Evolutionary conservation across 225 moss, liverwort and hornwort genomes (phyloP).

Genomic region (Pleurozium schreberi): DNA sequence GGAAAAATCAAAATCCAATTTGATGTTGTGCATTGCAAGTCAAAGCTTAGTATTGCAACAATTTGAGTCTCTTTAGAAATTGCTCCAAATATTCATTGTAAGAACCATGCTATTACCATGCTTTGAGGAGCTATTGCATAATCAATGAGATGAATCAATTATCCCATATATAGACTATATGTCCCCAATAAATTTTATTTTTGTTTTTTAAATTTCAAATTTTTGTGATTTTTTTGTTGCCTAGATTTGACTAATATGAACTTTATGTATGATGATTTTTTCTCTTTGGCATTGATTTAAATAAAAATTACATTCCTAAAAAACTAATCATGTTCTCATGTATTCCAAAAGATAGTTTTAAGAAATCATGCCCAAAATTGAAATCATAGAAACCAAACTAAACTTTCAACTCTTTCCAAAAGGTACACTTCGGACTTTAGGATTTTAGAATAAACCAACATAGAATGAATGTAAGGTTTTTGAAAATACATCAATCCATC

Average conservation of each 20-base stretch:
- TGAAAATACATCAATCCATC: no score
- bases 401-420: neutral
- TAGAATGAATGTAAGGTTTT: neutral
- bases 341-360: neutral
- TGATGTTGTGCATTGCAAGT: rapidly evolving
- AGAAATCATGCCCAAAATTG: neutral
- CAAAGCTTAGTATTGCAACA: neutral
- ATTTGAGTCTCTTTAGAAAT: rapidly evolving
- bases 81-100: neutral
- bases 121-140: rapidly evolving
- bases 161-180: neutral
- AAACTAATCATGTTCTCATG: neutral
- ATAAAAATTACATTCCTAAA: neutral
- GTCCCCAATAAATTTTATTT: no score
- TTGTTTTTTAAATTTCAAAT: no score
- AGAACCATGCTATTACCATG: neutral
- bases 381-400: no score
- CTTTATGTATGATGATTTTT: neutral
- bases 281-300: rapidly evolving
- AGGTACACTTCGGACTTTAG: rapidly evolving
- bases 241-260: no score
- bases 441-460: neutral
- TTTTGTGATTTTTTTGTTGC: neutral
- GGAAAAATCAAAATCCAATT: neutral
- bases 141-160: neutral